These are phyloP conservation scores for Sabuloglossum arenarium DNA, from an alignment of 495 filamentous ascomycete genomes.

Conservation along the genomic window DNA sequence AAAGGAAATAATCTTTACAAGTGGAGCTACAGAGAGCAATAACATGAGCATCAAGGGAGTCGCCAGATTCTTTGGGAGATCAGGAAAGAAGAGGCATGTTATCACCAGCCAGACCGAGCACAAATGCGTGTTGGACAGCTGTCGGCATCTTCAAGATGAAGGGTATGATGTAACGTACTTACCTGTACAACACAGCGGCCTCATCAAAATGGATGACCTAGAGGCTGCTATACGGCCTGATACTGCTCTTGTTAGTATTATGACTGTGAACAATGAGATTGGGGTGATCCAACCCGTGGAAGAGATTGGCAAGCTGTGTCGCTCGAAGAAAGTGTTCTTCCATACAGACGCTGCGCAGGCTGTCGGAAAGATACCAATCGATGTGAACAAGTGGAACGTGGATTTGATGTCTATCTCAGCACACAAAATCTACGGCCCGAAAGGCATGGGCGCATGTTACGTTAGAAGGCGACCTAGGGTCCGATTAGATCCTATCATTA, in stretches of 20 bases:
- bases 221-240: constrained; percentile 81
- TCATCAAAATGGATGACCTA: constrained; percentile 70
- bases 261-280: constrained; percentile 99
- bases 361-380: constrained; percentile 88
- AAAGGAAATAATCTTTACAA: constrained; percentile 98
- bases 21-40: constrained; percentile 94
- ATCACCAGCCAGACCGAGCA: constrained; percentile 96
- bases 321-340: constrained; percentile 87
- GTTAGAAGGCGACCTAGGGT: constrained; percentile 82
- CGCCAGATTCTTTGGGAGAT: constrained; percentile 76
- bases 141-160: constrained; percentile 87
- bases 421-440: constrained; percentile 97
- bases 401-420: constrained; percentile 98
- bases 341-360: constrained; percentile 96
- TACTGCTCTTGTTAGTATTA: constrained; percentile 81
- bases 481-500: constrained; percentile 88
- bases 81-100: constrained; percentile 94
- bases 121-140: constrained; percentile 96
- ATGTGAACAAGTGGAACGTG: constrained; percentile 92
- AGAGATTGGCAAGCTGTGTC: constrained; percentile 83
- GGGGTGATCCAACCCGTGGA: constrained; percentile 91
- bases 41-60: constrained; percentile 99
- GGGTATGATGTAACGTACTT: constrained; percentile 93
- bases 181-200: constrained; percentile 64
- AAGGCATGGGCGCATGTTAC: constrained; percentile 91